Evolutionary conservation across 1,139 yeast genomes (phyloP), one percentile per base, ranked within the genome.

Genomic region (Saccharomyces pastorianus): DNA sequence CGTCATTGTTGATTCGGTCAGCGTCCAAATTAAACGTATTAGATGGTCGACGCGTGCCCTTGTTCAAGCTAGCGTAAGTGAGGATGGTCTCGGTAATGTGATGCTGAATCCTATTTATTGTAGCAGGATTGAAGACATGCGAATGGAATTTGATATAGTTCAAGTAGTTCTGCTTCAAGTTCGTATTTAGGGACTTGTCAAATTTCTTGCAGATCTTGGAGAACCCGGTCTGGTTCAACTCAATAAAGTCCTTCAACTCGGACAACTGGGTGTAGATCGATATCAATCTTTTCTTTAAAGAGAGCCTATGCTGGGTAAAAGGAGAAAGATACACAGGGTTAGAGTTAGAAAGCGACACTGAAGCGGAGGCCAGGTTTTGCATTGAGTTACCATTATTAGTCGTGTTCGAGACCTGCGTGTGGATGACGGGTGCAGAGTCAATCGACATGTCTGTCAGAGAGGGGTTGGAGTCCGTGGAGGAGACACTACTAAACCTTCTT

Each of bases 141-240:
- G 81, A 72, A 14, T 64, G 64, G 11, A 63, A 55, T 62, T 72
- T 65, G 65, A 82, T 58, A 50, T 71, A 65, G 31, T 72, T 66
- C 59, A 81, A 69, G 61, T 82, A 84, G 38, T 75, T 76, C 25
- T 72, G 71, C 62, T 83, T 83, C 55, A 88, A 73, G 42, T 79
- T 70, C 48, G 87, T 81, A 58, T 80, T 79, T 62, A 90, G 75
- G 20, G 88, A 84, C 68, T 91, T 91, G 71, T 91, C 96, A 68
- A 88, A 91, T 73, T 91, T 91, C 68, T 91, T 91, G 61, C 90
- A 77, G 51, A 90, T 91, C 71, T 91, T 91, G 49, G 87, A 80
- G 71, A 91, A 88, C 6, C 97, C 98, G 34, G 95, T 88, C 61
- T 79, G 79, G 74, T 91, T 91, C 62, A 91, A 76, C 64, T 89